Evolutionary conservation across 805 yeast species (phyloP).

Genomic region (Cyberlindnera xylosilytica): DNA sequence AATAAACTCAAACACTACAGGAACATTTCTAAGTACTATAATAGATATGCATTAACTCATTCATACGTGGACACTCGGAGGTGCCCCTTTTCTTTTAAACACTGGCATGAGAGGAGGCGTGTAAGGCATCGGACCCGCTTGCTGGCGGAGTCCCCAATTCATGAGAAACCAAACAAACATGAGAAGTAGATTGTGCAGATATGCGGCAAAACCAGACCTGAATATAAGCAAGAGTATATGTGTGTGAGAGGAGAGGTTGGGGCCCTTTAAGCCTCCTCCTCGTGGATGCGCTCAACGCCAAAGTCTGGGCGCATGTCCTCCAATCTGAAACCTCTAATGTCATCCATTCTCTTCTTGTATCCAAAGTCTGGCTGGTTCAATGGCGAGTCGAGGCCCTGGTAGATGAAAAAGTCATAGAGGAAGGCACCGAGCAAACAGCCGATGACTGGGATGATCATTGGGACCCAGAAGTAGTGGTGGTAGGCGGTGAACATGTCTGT

Average conservation of each 20-base stretch:
- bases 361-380: slow-evolving; percentile 41
- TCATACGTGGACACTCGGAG: neutral
- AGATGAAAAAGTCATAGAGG: slow-evolving; percentile 48
- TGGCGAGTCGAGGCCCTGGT: slow-evolving; percentile 51
- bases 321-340: slow-evolving; percentile 21
- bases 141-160: too few relatives aligned
- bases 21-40: too few relatives aligned
- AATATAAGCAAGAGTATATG: too few relatives aligned
- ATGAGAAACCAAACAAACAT: too few relatives aligned
- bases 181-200: too few relatives aligned
- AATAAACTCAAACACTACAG: too few relatives aligned
- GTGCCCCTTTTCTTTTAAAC: neutral
- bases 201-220: too few relatives aligned
- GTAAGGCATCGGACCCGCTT: too few relatives aligned
- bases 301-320: slow-evolving; percentile 25
- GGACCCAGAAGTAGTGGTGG: slow-evolving; percentile 51
- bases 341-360: slow-evolving; percentile 16
- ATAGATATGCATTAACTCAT: neutral
- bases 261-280: neutral
- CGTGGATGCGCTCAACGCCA: slow-evolving; percentile 8
- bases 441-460: slow-evolving; percentile 45
- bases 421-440: slow-evolving; percentile 49
- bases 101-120: neutral
- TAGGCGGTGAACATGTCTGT: slow-evolving; percentile 36
- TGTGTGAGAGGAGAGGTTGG: too few relatives aligned